These are phyloP conservation scores for Fusarium sp. DNA, from an alignment of 2,329 filamentous ascomycete species.

Conservation along the genomic window DNA sequence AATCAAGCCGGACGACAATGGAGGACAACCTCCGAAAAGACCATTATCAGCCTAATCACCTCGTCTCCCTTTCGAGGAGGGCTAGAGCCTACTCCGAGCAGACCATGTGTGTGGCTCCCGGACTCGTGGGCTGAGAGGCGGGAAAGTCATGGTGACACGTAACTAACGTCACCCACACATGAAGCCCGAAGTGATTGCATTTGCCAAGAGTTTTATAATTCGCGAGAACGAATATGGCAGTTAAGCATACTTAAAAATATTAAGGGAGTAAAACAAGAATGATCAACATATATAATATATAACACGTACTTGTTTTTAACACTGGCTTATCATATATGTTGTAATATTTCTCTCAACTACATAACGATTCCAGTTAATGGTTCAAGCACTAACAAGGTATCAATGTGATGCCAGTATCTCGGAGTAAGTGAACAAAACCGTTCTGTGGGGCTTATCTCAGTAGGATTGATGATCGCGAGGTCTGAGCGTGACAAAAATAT, in stretches of 20 bases:
- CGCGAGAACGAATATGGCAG: no score
- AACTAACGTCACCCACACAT: background rate
- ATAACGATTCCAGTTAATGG: no score
- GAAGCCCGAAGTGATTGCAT: background rate
- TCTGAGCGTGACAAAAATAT: background rate
- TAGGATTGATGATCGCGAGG: background rate
- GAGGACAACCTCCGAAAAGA: background rate
- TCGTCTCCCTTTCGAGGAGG: background rate
- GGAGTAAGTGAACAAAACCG: no score
- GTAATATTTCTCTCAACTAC: no score
- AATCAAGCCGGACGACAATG: background rate
- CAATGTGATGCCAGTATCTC: no score
- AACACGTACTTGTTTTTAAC: no score
- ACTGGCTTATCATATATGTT: no score
- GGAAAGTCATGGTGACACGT: background rate
- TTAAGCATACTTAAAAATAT: no score
- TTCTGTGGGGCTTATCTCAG: no score
- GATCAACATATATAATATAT: no score
- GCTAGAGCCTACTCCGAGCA: background rate
- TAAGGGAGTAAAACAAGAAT: no score
- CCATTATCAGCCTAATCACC: background rate
- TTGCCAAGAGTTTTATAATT: background rate
- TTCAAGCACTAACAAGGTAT: no score
- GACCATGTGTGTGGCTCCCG: background rate
- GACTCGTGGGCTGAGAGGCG: background rate